Evolutionary conservation across 257 asterid genomes (phyloP), one percentile per base, ranked within the genome.

Genomic region (Oldenlandia corymbosa): DNA sequence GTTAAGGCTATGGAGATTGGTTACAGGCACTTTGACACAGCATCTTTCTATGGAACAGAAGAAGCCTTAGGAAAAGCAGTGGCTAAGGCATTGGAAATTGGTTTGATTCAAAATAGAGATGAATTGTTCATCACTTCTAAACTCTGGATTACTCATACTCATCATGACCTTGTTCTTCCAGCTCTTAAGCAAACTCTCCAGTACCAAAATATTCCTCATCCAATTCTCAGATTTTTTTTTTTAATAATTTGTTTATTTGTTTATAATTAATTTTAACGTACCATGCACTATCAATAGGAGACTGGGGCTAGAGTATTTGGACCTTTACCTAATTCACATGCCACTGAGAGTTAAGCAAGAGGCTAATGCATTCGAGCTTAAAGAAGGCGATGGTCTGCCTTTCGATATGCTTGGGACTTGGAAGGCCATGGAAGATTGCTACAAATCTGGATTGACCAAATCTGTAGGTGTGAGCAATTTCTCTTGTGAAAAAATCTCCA

Each of bases 401-500:
- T 80, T 80, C 58, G 86, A 82, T 30, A 63, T 64, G 0, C 73
- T 49, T 14, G 80, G 73, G 24, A 77, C 83, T 10, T 82, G 92
- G 92, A 70, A 78, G 68, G 92, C 75, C 4, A 80, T 85, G 89
- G 89, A 85, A 73, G 78, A 70, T 32, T 82, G 85, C 61, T 20
- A 21, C 28, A 73, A 59, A 24, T 49, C 76, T 57, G 92, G 92
- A 3, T 54, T 85, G 58, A 77, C 78, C 0, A 83, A 82, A 39
- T 82, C 88, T 7, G 76, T 85, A 48, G 88, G 87, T 54, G 86
- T 82, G 4, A 75, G 86, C 86, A 85, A 85, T 58, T 85, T 80
- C 71, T 73, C 80, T 61, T 74, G 79, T 66, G 74, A 68, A 46
- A 85, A 82, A 57, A 80, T 82, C 69, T 67, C 76, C 3, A 53